Percentiles rank a stretch among this genome's conserved stretches.
phyloP scores from a whole-genome alignment of 2,329 filamentous ascomycete genomes.

The Ceratocystis lukuohia region DNA sequence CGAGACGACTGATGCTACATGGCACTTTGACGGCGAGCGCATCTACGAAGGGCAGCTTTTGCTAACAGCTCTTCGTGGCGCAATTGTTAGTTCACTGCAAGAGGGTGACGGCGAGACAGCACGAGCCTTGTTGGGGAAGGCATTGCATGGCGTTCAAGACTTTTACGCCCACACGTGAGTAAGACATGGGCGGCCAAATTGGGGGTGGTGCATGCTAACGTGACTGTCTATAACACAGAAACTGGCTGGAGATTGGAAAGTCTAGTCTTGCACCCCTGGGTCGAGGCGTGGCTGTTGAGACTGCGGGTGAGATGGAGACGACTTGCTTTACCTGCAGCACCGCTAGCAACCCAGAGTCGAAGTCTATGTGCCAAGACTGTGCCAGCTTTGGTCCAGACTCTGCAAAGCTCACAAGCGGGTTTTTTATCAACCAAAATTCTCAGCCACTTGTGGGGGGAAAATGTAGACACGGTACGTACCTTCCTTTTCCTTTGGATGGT shows the following conservation, averaged over 20 bases:
- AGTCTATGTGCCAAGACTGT: constrained; percentile 14
- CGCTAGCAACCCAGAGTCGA: neutral
- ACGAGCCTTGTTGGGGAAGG: constrained; percentile 18
- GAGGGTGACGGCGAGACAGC: constrained; percentile 12
- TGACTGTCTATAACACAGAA: neutral
- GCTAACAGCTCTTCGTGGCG: constrained; percentile 12
- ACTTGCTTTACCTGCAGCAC: constrained; percentile 11
- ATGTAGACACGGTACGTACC: constrained; percentile 17
- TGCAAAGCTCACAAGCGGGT: constrained; percentile 13
- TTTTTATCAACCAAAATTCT: constrained; percentile 12
- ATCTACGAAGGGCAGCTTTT: constrained; percentile 14
- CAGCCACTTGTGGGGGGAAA: constrained; percentile 12
- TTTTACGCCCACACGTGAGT: constrained; percentile 20
- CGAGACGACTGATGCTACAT: constrained; percentile 7
- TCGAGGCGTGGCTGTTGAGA: constrained; percentile 10
- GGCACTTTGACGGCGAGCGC: constrained; percentile 20
- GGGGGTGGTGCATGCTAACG: neutral
- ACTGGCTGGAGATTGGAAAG: constrained; percentile 18
- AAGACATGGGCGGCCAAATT: neutral
- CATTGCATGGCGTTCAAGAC: constrained; percentile 20
- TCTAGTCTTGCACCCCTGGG: constrained; percentile 14
- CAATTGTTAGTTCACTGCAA: constrained; percentile 14
- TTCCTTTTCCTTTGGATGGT: neutral
- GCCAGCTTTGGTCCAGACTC: neutral
- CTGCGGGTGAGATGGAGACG: constrained; percentile 1